These are phyloP conservation scores for Nakazawaea ernobii DNA, from an alignment of 805 yeast species.

Conservation along the genomic window DNA sequence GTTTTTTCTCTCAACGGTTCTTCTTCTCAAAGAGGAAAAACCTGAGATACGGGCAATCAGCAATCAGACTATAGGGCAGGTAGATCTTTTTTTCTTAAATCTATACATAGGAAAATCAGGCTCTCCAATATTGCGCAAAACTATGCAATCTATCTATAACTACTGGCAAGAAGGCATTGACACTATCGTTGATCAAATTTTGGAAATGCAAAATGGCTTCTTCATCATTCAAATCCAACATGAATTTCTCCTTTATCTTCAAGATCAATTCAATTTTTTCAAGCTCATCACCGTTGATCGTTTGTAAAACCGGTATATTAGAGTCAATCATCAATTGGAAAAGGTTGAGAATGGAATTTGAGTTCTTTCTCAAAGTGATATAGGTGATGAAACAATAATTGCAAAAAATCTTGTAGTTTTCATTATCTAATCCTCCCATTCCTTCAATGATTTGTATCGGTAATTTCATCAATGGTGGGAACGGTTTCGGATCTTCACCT, in stretches of 20 bases:
- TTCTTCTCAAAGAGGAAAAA: no score
- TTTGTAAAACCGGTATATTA: constrained; percentile 80
- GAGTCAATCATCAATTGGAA: constrained; percentile 94
- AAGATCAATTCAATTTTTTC: constrained; percentile 85
- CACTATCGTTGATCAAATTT: constrained; percentile 88
- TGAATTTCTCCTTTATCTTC: constrained; percentile 91
- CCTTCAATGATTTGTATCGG: constrained; percentile 97
- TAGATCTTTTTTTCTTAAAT: no score
- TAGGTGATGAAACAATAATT: constrained; percentile 94
- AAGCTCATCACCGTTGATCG: constrained; percentile 29
- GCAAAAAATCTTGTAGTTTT: constrained; percentile 79
- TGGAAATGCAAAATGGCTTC: constrained; percentile 96
- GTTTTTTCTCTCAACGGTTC: no score
- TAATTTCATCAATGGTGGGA: constrained; percentile 96
- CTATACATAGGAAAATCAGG: constrained; percentile 30
- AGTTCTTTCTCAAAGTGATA: constrained; percentile 81
- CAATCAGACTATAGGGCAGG: no score
- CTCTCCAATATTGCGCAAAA: constrained; percentile 97
- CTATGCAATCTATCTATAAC: constrained; percentile 94
- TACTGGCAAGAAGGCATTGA: constrained; percentile 87
- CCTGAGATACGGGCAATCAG: no score
- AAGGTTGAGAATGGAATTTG: constrained; percentile 82
- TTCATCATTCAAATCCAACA: constrained; percentile 89
- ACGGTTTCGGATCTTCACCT: constrained; percentile 97
- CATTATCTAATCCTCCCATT: constrained; percentile 89